phyloP scores from a whole-genome alignment of 1,139 yeast genomes.

The Geotrichum aggregatum region DNA sequence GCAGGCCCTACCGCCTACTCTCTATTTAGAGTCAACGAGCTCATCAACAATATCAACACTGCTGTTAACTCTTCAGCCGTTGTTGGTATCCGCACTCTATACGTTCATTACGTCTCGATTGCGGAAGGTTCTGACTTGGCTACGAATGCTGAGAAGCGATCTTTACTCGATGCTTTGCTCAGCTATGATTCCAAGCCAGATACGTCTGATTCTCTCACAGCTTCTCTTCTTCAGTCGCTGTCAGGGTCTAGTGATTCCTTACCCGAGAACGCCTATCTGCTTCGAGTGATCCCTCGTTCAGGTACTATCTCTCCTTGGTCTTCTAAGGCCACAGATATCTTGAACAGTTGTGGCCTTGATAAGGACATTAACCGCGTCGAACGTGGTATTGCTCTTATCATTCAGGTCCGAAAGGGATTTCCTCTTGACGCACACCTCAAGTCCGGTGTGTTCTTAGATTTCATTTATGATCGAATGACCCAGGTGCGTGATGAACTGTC shows the following conservation, averaged over 20 bases:
- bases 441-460: conserved; percentile 54
- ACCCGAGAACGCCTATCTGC: conserved; percentile 53
- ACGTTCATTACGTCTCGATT: conserved; percentile 75
- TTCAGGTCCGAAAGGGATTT: conserved; percentile 65
- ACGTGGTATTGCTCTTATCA: conserved; percentile 75
- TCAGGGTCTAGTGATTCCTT: conserved; percentile 32
- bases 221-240: conserved; percentile 45
- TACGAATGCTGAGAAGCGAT: conserved; percentile 44
- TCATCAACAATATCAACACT: conserved; percentile 68
- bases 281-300: conserved; percentile 82
- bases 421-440: conserved; percentile 55
- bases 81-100: conserved; percentile 65
- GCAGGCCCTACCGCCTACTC: conserved; percentile 94
- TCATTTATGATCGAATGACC: conserved; percentile 93
- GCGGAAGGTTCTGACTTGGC: conserved; percentile 37
- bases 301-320: conserved; percentile 99
- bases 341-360: conserved; percentile 79
- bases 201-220: conserved; percentile 46
- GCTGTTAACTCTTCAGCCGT: conserved; percentile 63
- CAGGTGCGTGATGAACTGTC: conserved; percentile 51
- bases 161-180: conserved; percentile 54
- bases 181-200: conserved; percentile 72
- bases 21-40: conserved; percentile 70
- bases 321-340: conserved; percentile 94
- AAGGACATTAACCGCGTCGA: conserved; percentile 75